phyloP scores from a whole-genome alignment of 2,329 filamentous ascomycete genomes.

The Neopestalotiopsis sp. region DNA sequence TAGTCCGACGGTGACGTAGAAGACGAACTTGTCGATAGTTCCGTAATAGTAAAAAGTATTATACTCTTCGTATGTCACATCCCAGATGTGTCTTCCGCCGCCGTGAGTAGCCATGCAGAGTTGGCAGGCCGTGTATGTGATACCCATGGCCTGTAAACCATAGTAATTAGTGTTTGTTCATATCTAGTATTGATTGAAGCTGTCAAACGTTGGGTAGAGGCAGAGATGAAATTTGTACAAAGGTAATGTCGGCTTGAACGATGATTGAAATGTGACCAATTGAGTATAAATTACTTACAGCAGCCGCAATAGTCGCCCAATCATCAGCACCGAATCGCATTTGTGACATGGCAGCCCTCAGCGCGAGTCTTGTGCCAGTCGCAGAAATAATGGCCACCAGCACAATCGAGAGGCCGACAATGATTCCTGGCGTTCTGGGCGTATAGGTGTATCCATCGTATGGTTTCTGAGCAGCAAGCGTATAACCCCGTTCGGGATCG shows the following conservation, averaged over 20 bases:
- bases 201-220: too few relatives aligned
- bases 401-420: conserved; percentile 33
- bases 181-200: too few relatives aligned
- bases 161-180: conserved; percentile 2
- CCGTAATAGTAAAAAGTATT: conserved; percentile 31
- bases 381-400: conserved; percentile 33
- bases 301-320: conserved; percentile 36
- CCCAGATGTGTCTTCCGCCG: conserved; percentile 35
- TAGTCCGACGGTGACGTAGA: conserved; percentile 37
- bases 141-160: conserved; percentile 22
- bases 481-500: conserved; percentile 26
- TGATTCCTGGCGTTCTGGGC: conserved; percentile 31
- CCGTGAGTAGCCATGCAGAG: conserved; percentile 28
- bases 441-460: conserved; percentile 27
- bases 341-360: conserved; percentile 30
- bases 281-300: conserved; percentile 26
- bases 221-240: neutral
- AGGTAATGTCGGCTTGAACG: neutral
- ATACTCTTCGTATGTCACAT: conserved; percentile 39
- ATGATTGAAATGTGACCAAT: too few relatives aligned
- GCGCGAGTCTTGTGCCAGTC: conserved; percentile 32
- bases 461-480: conserved; percentile 24
- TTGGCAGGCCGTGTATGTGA: conserved; percentile 33
- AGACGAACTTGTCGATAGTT: conserved; percentile 29
- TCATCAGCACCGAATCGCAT: conserved; percentile 40